A percentile compares a stretch with the other conserved stretches of the same genome.
These are phyloP conservation scores for Dittrichia graveolens DNA, from an alignment of 129 eudicot genomes.

Conservation along the genomic window DNA sequence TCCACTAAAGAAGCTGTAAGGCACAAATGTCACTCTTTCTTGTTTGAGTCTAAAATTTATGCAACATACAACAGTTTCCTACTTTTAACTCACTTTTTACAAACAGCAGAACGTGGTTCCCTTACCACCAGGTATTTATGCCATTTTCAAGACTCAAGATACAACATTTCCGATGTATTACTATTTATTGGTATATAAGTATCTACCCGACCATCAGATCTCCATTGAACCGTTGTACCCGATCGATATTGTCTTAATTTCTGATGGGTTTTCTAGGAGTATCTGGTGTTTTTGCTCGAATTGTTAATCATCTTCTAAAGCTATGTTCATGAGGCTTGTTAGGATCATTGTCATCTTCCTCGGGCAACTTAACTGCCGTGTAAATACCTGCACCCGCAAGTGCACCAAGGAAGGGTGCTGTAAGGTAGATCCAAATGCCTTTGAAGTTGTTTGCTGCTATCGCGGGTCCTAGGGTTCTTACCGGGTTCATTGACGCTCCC, in stretches of 20 bases:
- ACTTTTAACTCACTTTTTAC: constrained; percentile 5
- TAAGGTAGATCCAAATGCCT: constrained; percentile 90
- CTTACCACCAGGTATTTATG: neutral
- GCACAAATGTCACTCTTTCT: neutral
- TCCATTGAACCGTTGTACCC: constrained; percentile 9
- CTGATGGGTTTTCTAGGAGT: neutral
- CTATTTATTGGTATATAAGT: constrained; percentile 6
- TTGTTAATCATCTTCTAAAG: constrained; percentile 56
- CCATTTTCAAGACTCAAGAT: constrained; percentile 18
- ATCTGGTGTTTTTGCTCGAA: too few species aligned
- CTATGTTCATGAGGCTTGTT: constrained; percentile 58
- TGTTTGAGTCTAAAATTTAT: neutral
- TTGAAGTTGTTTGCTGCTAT: constrained; percentile 81
- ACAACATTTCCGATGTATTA: constrained; percentile 29
- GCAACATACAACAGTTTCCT: neutral
- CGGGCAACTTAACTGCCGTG: constrained; percentile 77
- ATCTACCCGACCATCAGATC: constrained; percentile 24
- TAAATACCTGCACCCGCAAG: constrained; percentile 85
- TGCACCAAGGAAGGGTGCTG: constrained; percentile 91
- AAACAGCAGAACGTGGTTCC: neutral
- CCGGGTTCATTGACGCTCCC: constrained; percentile 96
- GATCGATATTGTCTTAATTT: neutral
- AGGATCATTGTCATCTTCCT: constrained; percentile 43
- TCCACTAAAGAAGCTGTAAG: constrained; percentile 6
- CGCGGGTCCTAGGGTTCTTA: constrained; percentile 89